Evolutionary conservation across 257 asterid genomes (phyloP).

Genomic region (Sherardia arvensis): DNA sequence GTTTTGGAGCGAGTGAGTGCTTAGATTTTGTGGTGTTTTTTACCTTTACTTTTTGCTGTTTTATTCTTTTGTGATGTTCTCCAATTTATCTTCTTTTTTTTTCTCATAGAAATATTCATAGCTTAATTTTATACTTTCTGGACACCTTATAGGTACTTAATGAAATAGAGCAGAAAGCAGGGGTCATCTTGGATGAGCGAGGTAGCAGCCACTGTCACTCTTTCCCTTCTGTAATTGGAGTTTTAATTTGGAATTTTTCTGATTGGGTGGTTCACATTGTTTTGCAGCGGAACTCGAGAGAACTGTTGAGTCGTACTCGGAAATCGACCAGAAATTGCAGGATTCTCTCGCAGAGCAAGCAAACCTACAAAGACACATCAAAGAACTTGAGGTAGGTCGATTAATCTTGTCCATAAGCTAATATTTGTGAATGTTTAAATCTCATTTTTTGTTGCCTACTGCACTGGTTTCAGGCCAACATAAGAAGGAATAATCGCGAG

Average conservation of each 20-base stretch:
- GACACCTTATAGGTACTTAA: constrained; percentile 53
- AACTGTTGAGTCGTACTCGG: constrained; percentile 59
- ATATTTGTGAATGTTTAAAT: not conserved
- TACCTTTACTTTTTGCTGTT: not conserved
- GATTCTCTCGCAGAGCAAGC: constrained; percentile 55
- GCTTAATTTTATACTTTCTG: not conserved
- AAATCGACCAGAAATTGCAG: constrained; percentile 58
- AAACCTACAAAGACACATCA: constrained; percentile 44
- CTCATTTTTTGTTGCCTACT: constrained; percentile 2
- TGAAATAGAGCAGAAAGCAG: constrained; percentile 84
- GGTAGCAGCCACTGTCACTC: constrained; percentile 25
- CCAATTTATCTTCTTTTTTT: not conserved
- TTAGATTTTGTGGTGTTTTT: not conserved
- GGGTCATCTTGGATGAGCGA: constrained; percentile 80
- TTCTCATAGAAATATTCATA: not conserved
- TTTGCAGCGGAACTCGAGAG: constrained; percentile 76
- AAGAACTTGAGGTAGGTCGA: constrained; percentile 80
- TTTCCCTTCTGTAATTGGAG: not conserved
- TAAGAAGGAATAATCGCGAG: constrained; percentile 79
- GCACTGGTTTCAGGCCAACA: constrained; percentile 45
- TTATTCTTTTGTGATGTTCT: not conserved
- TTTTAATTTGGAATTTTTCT: not conserved
- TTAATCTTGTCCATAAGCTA: not conserved
- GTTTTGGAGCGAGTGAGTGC: constrained; percentile 75
- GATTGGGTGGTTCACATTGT: not conserved